A percentile compares a stretch with the other conserved stretches of the same genome.
Conservation (phyloP, 2,329 filamentous ascomycete species). For the Xylaria polymorpha region DNA sequence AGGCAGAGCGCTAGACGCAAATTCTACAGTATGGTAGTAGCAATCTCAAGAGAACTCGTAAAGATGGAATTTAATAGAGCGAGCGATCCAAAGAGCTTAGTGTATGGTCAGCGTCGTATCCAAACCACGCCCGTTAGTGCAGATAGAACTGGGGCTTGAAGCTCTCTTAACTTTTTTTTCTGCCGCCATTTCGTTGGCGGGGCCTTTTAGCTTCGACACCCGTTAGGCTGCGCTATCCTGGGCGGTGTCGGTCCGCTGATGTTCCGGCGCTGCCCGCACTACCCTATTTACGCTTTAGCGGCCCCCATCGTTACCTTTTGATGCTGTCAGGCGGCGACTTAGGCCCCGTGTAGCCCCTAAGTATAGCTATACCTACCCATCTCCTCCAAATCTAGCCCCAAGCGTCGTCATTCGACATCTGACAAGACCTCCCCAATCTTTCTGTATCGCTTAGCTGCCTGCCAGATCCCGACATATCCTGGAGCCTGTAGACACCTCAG, state of each 20-base stretch:
- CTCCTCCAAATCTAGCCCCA: slow-evolving; percentile 25
- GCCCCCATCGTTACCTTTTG: slow-evolving; percentile 1
- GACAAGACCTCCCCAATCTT: slow-evolving; percentile 26
- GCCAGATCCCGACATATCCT: slow-evolving; percentile 26
- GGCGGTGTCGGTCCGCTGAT: slow-evolving; percentile 45
- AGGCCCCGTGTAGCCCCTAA: slow-evolving; percentile 2
- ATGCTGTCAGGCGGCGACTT: slow-evolving; percentile 16
- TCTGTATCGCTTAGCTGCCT: slow-evolving; percentile 30
- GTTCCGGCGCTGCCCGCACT: slow-evolving; percentile 37
- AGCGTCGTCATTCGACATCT: slow-evolving; percentile 40
- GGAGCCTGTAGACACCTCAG: slow-evolving; percentile 14
- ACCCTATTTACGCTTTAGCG: slow-evolving; percentile 30
- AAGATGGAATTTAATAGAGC: not conserved
- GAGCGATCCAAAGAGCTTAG: not conserved
- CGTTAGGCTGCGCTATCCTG: slow-evolving; percentile 22
- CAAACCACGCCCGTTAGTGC: slow-evolving; percentile 4
- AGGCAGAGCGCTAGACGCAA: not conserved
- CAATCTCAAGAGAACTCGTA: not conserved
- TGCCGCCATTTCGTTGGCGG: slow-evolving; percentile 31
- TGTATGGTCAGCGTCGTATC: not conserved
- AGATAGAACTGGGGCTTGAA: slow-evolving; percentile 12
- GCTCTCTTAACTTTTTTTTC: slow-evolving; percentile 38
- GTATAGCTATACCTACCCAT: not conserved
- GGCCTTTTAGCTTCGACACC: slow-evolving; percentile 16
- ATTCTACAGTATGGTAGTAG: not conserved